These are phyloP conservation scores for Thelonectria rubi DNA, from an alignment of 2,329 filamentous ascomycete species.

Conservation along the genomic window DNA sequence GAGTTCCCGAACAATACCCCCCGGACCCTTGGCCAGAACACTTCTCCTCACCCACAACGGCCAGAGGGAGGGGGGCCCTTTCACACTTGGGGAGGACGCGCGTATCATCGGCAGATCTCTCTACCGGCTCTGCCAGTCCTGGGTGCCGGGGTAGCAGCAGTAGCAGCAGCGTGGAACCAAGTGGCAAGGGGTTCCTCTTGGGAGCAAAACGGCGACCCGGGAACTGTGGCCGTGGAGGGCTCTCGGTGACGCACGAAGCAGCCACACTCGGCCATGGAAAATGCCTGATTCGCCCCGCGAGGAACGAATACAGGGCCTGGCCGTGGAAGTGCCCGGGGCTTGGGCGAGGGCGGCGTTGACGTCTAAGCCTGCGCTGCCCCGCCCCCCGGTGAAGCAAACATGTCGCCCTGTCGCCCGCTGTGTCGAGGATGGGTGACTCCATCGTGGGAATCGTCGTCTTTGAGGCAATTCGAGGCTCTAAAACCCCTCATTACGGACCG, in stretches of 20 bases:
- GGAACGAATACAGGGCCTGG: background rate
- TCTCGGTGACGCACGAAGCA: conserved; percentile 12
- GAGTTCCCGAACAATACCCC: background rate
- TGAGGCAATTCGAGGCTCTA: background rate
- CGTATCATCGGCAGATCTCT: conserved; percentile 31
- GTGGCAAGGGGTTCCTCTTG: background rate
- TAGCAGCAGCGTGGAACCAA: background rate
- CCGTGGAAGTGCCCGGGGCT: conserved; percentile 13
- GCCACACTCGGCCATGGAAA: conserved; percentile 7
- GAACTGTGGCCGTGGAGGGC: background rate
- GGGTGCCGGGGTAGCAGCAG: background rate
- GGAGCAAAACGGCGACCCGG: background rate
- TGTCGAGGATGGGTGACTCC: background rate
- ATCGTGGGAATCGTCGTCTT: background rate
- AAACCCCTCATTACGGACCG: background rate
- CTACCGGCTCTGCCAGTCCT: conserved; percentile 21
- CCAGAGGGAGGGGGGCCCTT: background rate
- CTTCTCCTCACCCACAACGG: background rate
- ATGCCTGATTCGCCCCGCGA: background rate
- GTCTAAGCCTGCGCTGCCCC: conserved; percentile 15
- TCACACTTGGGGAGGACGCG: conserved; percentile 29
- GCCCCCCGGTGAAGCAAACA: too few relatives aligned
- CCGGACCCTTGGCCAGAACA: background rate
- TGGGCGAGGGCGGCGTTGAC: conserved; percentile 2
- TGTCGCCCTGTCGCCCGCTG: too few relatives aligned